phyloP scores from a whole-genome alignment of 2,329 filamentous ascomycete genomes.

The Madurella fahalii region DNA sequence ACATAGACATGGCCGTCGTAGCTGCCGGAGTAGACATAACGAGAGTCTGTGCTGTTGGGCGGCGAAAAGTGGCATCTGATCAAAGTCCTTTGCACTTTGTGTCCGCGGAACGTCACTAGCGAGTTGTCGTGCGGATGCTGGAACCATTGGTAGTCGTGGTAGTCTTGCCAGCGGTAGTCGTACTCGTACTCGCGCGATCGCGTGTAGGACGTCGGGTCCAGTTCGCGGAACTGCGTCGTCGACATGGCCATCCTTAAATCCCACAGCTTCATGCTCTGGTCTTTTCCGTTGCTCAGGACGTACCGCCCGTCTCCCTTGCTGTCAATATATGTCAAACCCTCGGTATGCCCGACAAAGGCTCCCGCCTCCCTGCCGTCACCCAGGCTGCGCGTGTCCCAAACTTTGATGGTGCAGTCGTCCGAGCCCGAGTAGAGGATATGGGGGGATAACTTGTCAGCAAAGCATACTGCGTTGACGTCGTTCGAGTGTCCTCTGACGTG shows the following conservation, averaged over 20 bases:
- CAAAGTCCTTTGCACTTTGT: conserved; percentile 81
- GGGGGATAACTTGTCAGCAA: conserved; percentile 81
- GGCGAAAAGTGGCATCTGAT: conserved; percentile 96
- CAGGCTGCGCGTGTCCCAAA: conserved; percentile 94
- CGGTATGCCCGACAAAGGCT: conserved; percentile 62
- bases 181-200: conserved; percentile 63
- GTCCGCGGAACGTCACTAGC: conserved; percentile 87
- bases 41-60: conserved; percentile 75
- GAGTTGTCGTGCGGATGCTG: conserved; percentile 84
- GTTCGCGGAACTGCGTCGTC: conserved; percentile 56
- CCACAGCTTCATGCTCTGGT: conserved; percentile 97
- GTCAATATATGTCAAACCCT: conserved; percentile 65
- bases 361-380: conserved; percentile 71
- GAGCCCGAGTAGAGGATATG: conserved; percentile 96
- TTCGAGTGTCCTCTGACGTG: conserved; percentile 73
- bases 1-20: conserved; percentile 86
- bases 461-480: conserved; percentile 96
- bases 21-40: conserved; percentile 91
- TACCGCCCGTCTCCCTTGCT: conserved; percentile 72
- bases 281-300: conserved; percentile 89
- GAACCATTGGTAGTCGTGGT: conserved; percentile 62
- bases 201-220: conserved; percentile 54
- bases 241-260: conserved; percentile 86
- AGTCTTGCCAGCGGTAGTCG: conserved; percentile 69
- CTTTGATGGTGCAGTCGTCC: conserved; percentile 88